phyloP scores from a whole-genome alignment of 1,284 basidiomycete genomes.

The Fomitiporia mediterranea region DNA sequence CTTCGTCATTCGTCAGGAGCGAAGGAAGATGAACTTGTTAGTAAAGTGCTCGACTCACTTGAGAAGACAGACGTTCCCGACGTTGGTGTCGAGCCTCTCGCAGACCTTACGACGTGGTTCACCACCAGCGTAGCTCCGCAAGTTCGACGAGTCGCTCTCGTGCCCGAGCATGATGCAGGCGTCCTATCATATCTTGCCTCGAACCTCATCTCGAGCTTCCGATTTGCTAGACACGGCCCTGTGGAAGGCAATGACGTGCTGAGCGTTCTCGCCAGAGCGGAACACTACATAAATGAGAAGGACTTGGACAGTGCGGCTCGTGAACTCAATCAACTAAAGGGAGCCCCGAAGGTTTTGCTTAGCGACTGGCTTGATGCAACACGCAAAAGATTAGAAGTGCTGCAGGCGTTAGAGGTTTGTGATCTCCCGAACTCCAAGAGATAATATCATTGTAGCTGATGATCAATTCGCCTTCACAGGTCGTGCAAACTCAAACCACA shows the following conservation, averaged over 20 bases:
- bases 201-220: conserved; percentile 67
- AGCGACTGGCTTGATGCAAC: conserved; percentile 93
- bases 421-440: not conserved
- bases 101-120: conserved; percentile 90
- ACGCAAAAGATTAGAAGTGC: conserved; percentile 82
- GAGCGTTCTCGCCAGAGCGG: conserved; percentile 85
- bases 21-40: conserved; percentile 64
- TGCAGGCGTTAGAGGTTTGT: conserved; percentile 86
- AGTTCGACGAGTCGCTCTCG: conserved; percentile 83
- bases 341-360: conserved; percentile 80
- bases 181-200: conserved; percentile 87
- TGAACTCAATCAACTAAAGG: conserved; percentile 87
- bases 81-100: conserved; percentile 86
- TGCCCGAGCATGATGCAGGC: conserved; percentile 86
- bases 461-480: conserved; percentile 37
- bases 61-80: conserved; percentile 75
- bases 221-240: conserved; percentile 74
- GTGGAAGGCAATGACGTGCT: conserved; percentile 81
- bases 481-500: conserved; percentile 82
- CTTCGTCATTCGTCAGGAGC: conserved; percentile 72
- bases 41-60: conserved; percentile 66
- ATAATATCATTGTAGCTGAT: no score
- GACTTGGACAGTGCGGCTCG: conserved; percentile 89
- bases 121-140: conserved; percentile 78
- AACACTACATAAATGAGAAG: conserved; percentile 87